Percentiles rank a stretch among this genome's conserved stretches.
These are phyloP conservation scores for Albatrellus ellisii DNA, from an alignment of 768 basidiomycete species.

Conservation along the genomic window DNA sequence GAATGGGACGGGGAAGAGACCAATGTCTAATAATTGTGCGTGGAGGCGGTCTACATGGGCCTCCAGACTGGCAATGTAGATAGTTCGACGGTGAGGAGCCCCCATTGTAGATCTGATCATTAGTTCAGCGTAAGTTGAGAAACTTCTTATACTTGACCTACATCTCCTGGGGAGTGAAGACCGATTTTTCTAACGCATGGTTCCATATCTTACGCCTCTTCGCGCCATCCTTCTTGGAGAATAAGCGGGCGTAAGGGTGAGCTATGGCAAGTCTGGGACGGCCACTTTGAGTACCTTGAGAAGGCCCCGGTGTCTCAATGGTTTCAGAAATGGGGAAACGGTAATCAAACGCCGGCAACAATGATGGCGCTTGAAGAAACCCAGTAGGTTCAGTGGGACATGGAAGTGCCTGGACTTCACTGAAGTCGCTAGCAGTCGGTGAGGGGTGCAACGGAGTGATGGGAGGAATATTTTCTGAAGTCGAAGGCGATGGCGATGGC, in stretches of 20 bases:
- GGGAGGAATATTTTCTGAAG: no score
- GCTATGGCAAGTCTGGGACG: slow-evolving; percentile 25
- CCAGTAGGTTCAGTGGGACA: slow-evolving; percentile 4
- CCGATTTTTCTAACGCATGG: slow-evolving; percentile 58
- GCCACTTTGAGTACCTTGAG: no score
- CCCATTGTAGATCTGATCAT: slow-evolving; percentile 59
- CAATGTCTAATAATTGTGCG: slow-evolving; percentile 36
- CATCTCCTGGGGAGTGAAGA: slow-evolving; percentile 59
- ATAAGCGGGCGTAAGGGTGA: slow-evolving; percentile 59
- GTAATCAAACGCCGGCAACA: slow-evolving; percentile 8
- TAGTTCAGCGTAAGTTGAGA: no score
- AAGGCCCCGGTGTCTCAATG: no score
- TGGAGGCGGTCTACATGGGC: slow-evolving; percentile 61
- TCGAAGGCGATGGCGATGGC: no score
- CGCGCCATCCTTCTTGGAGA: slow-evolving; percentile 41
- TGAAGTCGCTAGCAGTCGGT: slow-evolving; percentile 11
- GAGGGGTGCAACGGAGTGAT: no score
- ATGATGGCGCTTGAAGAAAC: slow-evolving; percentile 11
- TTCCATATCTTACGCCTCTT: slow-evolving; percentile 72
- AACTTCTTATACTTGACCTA: no score
- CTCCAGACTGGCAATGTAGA: slow-evolving; percentile 63
- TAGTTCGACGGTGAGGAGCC: slow-evolving; percentile 52
- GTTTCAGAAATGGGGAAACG: no score
- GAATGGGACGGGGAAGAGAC: slow-evolving; percentile 42
- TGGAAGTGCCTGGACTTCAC: slow-evolving; percentile 6